These are phyloP conservation scores for Ceratocystis lukuohia DNA, from an alignment of 2,329 filamentous ascomycete genomes.

Conservation along the genomic window DNA sequence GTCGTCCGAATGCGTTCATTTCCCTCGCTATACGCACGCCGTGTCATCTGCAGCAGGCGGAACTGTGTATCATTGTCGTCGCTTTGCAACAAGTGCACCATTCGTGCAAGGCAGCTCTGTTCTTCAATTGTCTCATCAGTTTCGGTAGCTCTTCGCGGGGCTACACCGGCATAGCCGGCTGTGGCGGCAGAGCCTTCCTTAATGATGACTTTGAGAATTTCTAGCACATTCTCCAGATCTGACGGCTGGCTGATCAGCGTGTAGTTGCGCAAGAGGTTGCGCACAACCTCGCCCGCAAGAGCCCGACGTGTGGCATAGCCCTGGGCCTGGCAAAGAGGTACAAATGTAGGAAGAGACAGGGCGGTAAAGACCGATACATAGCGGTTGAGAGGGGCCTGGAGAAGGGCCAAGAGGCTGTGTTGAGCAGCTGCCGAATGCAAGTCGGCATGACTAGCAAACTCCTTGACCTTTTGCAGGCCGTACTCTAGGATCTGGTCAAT, in stretches of 20 bases:
- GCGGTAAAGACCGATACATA: constrained; percentile 96
- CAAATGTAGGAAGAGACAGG: constrained; percentile 77
- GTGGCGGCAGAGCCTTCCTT: constrained; percentile 79
- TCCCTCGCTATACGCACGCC: constrained; percentile 77
- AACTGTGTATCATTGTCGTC: constrained; percentile 88
- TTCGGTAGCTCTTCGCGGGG: constrained; percentile 62
- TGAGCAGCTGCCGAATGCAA: constrained; percentile 79
- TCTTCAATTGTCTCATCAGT: constrained; percentile 97
- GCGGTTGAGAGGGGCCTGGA: constrained; percentile 79
- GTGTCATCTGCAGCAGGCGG: constrained; percentile 75
- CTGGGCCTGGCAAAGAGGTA: constrained; percentile 79
- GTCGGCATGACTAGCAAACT: constrained; percentile 90
- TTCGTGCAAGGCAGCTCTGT: constrained; percentile 88
- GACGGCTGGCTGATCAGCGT: constrained; percentile 64
- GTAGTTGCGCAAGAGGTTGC: constrained; percentile 68
- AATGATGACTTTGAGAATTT: constrained; percentile 80
- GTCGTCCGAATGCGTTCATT: constrained; percentile 95
- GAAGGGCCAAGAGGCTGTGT: constrained; percentile 72
- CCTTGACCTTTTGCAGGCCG: constrained; percentile 70
- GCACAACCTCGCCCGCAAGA: constrained; percentile 77
- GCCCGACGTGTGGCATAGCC: constrained; percentile 84
- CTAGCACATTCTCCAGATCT: constrained; percentile 77
- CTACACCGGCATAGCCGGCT: constrained; percentile 69
- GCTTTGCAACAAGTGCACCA: constrained; percentile 75
- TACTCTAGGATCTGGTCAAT: constrained; percentile 89